Evolutionary conservation across 2,329 filamentous ascomycete species (phyloP).

Genomic region (Fusarium sp.): DNA sequence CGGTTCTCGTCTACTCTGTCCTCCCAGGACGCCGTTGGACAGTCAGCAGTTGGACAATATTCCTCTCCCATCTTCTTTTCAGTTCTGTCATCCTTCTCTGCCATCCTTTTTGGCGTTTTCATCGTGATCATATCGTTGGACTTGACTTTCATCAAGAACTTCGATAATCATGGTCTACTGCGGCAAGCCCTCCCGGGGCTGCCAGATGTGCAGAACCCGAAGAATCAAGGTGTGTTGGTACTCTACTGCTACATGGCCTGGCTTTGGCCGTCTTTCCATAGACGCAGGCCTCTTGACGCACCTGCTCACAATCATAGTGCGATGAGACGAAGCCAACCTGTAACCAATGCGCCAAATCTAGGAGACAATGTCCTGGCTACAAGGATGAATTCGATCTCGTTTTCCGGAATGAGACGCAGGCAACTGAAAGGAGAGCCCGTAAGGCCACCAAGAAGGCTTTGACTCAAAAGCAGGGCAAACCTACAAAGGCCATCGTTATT

Average conservation of each 20-base stretch:
- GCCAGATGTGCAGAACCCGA: conserved; percentile 78
- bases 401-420: conserved; percentile 77
- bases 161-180: conserved; percentile 69
- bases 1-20: conserved; percentile 35
- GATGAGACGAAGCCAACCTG: conserved; percentile 75
- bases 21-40: conserved; percentile 37
- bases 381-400: conserved; percentile 78
- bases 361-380: conserved; percentile 73
- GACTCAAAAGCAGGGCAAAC: conserved; percentile 50
- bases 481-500: conserved; percentile 21
- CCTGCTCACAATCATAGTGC: conserved; percentile 59
- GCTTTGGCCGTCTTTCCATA: not conserved
- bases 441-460: conserved; percentile 64
- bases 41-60: conserved; percentile 19
- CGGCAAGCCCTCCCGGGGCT: conserved; percentile 74
- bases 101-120: not conserved
- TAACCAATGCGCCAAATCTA: conserved; percentile 72
- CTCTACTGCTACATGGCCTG: not conserved
- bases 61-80: conserved; percentile 6
- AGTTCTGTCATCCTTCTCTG: conserved; percentile 8
- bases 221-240: conserved; percentile 73
- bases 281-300: not conserved
- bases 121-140: not conserved
- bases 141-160: not conserved
- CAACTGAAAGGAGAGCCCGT: conserved; percentile 71